phyloP scores from a whole-genome alignment of 306 rosid genomes.

The Aeschynomene evenia region DNA sequence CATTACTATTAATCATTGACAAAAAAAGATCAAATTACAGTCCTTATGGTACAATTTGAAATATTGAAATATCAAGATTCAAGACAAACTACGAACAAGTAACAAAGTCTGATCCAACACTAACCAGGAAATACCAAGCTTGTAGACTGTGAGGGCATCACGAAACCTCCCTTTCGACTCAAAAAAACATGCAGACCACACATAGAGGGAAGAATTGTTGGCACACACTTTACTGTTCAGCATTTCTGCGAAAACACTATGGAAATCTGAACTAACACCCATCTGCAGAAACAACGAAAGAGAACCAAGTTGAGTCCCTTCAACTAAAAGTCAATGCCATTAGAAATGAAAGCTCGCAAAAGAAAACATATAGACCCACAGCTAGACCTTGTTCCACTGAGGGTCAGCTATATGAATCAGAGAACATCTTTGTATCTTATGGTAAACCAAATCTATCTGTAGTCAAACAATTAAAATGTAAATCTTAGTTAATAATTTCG shows the following conservation, averaged over 20 bases:
- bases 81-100: constrained; percentile 18
- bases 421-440: neutral
- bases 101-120: constrained; percentile 13
- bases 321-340: neutral
- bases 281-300: constrained; percentile 49
- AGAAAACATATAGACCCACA: neutral
- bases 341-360: neutral
- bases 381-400: neutral
- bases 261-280: constrained; percentile 55
- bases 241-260: constrained; percentile 52
- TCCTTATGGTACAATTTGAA: constrained; percentile 2
- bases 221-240: constrained; percentile 54
- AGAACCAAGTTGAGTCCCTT: constrained; percentile 21
- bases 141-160: constrained; percentile 63
- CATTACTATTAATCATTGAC: constrained; percentile 54
- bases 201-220: constrained; percentile 49
- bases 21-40: constrained; percentile 25
- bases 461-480: neutral
- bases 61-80: neutral
- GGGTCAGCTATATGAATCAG: neutral
- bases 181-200: constrained; percentile 40
- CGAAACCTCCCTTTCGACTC: constrained; percentile 54
- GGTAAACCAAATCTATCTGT: neutral
- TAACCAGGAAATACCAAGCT: constrained; percentile 72
- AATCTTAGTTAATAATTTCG: neutral